These are phyloP conservation scores for Deuterostichococcus epilithicus DNA, from an alignment of 139 green algal species.

Conservation along the genomic window DNA sequence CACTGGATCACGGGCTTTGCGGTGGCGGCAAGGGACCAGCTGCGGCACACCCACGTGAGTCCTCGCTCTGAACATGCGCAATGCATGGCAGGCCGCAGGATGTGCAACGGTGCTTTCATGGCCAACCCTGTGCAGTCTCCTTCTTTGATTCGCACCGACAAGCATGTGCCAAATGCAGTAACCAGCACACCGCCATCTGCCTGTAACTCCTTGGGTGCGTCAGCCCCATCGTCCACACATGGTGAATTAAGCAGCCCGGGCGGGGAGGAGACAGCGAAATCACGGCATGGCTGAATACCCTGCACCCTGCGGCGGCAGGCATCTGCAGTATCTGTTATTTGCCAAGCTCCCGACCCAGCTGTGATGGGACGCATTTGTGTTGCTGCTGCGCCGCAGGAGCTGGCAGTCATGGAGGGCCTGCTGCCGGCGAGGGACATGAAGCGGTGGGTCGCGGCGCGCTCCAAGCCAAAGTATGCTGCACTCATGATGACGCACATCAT, in stretches of 20 bases:
- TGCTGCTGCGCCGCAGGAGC: neutral
- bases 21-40: neutral
- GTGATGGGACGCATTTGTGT: too few relatives aligned
- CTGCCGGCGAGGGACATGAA: neutral
- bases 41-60: neutral
- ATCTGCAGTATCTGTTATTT: too few relatives aligned
- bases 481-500: neutral
- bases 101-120: too few relatives aligned
- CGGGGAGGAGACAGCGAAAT: too few relatives aligned
- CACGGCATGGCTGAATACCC: too few relatives aligned
- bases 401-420: neutral
- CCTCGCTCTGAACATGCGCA: too few relatives aligned
- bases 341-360: too few relatives aligned
- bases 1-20: constrained; percentile 2
- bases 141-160: neutral
- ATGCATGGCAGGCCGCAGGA: too few relatives aligned
- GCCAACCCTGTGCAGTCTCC: neutral
- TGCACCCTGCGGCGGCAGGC: too few relatives aligned
- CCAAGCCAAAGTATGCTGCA: neutral
- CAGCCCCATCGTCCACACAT: too few relatives aligned
- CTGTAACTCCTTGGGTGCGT: neutral
- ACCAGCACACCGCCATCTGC: neutral
- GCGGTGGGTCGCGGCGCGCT: neutral
- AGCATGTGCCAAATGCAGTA: neutral
- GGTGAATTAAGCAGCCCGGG: too few relatives aligned